A percentile compares a stretch with the other conserved stretches of the same genome.
These are phyloP conservation scores for Polygonum maritimum DNA, from an alignment of 148 eudicot genomes.

Conservation along the genomic window DNA sequence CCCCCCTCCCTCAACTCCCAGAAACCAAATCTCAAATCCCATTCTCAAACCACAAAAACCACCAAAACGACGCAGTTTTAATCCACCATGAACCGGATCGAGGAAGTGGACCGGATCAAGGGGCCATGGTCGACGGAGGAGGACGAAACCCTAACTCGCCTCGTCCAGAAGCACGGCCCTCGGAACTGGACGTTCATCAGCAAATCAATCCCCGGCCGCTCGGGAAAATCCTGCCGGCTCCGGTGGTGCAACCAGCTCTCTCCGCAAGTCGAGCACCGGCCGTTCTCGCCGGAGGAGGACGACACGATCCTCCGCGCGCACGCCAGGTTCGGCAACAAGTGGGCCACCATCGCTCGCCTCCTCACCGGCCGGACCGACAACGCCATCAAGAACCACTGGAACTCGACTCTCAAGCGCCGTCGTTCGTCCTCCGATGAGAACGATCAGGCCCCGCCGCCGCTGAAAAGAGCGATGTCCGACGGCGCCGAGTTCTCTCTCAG, in stretches of 20 bases:
- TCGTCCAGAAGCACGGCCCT: slow-evolving; percentile 8
- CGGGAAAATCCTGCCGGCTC: slow-evolving; percentile 12
- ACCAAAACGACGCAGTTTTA: slow-evolving; percentile 3
- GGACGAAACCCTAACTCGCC: not conserved
- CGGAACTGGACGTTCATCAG: slow-evolving; percentile 12
- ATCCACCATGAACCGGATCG: not conserved
- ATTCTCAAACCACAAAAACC: not conserved
- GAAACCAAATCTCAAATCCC: not conserved
- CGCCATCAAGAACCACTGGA: slow-evolving; percentile 11
- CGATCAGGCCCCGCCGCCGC: not conserved
- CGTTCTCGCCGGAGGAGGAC: slow-evolving; percentile 10
- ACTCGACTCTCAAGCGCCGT: slow-evolving; percentile 9
- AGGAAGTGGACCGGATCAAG: slow-evolving; percentile 13
- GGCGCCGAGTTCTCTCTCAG: not conserved
- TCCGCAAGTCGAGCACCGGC: slow-evolving; percentile 11
- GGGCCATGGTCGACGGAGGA: slow-evolving; percentile 11
- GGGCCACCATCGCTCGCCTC: slow-evolving; percentile 14
- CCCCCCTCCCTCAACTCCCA: not conserved
- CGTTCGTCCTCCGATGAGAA: not conserved
- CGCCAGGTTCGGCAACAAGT: slow-evolving; percentile 10
- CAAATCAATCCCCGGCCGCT: slow-evolving; percentile 11
- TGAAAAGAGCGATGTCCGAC: slow-evolving; percentile 3
- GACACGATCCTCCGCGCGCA: slow-evolving; percentile 8
- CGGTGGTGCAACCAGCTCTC: slow-evolving; percentile 16
- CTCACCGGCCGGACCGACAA: slow-evolving; percentile 10